Percentiles rank a stretch among this genome's conserved stretches.
Evolutionary conservation across 2,329 filamentous ascomycete genomes (phyloP).

Genomic region (Ramularia endophylla): DNA sequence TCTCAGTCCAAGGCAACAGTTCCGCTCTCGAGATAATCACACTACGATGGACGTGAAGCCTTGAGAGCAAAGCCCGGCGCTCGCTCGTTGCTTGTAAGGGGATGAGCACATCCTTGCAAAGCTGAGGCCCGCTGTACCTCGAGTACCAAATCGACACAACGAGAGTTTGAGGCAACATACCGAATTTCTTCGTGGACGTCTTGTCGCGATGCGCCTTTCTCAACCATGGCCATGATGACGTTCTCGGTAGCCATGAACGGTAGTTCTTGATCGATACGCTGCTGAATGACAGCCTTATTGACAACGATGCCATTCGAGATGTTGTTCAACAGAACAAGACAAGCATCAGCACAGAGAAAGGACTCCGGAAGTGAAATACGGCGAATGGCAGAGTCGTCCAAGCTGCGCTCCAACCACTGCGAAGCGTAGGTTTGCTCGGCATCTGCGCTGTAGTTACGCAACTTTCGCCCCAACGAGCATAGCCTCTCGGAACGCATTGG

Average conservation of each 20-base stretch:
- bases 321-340: slow-evolving; percentile 60
- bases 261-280: slow-evolving; percentile 66
- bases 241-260: slow-evolving; percentile 59
- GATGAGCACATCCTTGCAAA: too few species aligned
- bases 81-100: too few species aligned
- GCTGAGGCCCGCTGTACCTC: too few species aligned
- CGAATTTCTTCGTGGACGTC: slow-evolving; percentile 82
- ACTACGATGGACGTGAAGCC: too few species aligned
- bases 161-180: slow-evolving; percentile 11
- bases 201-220: slow-evolving; percentile 65
- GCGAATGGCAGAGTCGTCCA: slow-evolving; percentile 71
- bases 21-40: too few species aligned
- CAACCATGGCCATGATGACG: slow-evolving; percentile 73
- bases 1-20: too few species aligned
- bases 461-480: slow-evolving; percentile 50
- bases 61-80: too few species aligned
- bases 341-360: slow-evolving; percentile 47
- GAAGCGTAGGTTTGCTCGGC: slow-evolving; percentile 61
- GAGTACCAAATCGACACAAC: too few species aligned
- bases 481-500: slow-evolving; percentile 56
- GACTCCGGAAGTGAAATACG: slow-evolving; percentile 46
- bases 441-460: slow-evolving; percentile 48
- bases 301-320: slow-evolving; percentile 70
- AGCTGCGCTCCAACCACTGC: slow-evolving; percentile 72
- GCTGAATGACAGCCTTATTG: slow-evolving; percentile 67